phyloP scores from a whole-genome alignment of 2,329 filamentous ascomycete genomes.

The Anthostomella pinea region DNA sequence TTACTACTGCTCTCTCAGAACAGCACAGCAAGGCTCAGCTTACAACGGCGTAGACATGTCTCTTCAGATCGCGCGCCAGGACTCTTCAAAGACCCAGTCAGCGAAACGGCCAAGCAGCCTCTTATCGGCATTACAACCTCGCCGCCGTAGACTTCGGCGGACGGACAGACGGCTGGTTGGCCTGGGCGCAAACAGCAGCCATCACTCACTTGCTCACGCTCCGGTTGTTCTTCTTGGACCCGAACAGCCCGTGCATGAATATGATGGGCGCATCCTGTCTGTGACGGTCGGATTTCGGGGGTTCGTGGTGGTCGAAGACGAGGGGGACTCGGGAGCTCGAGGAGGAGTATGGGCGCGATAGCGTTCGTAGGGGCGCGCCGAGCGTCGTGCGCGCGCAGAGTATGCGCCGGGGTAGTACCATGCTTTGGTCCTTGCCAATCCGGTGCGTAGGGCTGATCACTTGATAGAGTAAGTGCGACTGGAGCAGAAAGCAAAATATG shows the following conservation, averaged over 20 bases:
- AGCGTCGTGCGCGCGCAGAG: conserved; percentile 1
- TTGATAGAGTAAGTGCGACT: no score
- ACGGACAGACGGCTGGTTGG: no score
- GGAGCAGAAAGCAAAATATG: no score
- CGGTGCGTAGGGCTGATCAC: no score
- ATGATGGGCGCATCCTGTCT: conserved; percentile 63
- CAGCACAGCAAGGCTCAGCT: no score
- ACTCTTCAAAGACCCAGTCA: conserved; percentile 50
- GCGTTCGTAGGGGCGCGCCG: conserved; percentile 4
- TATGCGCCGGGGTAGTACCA: neutral
- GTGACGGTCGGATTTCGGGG: conserved; percentile 42
- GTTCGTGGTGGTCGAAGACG: conserved; percentile 65
- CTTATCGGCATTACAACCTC: no score
- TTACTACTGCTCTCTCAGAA: no score
- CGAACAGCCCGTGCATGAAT: conserved; percentile 90
- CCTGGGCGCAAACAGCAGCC: no score
- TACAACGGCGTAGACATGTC: conserved; percentile 79
- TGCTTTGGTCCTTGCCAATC: no score
- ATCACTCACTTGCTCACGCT: conserved; percentile 83
- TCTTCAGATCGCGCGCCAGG: conserved; percentile 74
- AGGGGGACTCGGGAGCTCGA: conserved; percentile 34
- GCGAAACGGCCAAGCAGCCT: no score
- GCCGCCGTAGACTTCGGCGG: no score
- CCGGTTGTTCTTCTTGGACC: conserved; percentile 92
- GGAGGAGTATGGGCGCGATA: conserved; percentile 12